phyloP scores from a whole-genome alignment of 2,329 filamentous ascomycete species.

The Pseudogymnoascus sp. region DNA sequence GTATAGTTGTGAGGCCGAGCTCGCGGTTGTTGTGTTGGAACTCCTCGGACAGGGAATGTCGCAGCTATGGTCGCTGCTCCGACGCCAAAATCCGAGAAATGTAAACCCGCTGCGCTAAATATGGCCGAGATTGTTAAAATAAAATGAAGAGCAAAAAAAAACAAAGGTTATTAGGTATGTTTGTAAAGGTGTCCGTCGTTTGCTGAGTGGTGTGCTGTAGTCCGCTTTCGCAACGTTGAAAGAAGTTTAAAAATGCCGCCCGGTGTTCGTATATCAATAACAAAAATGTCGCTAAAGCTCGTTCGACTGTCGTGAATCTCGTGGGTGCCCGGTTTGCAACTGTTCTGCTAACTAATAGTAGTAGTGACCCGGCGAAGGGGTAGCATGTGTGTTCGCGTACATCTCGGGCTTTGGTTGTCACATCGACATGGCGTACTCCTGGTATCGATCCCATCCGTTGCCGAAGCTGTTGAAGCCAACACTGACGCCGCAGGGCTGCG shows the following conservation, averaged over 20 bases:
- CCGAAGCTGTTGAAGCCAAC: constrained; percentile 70
- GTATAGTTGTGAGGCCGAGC: background rate
- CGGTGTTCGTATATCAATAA: background rate
- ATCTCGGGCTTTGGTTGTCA: constrained; percentile 53
- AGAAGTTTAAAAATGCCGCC: background rate
- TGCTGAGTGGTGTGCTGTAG: background rate
- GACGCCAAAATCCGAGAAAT: background rate
- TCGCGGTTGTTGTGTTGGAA: background rate
- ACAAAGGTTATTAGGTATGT: background rate
- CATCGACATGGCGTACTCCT: constrained; percentile 80
- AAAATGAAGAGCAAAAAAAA: background rate
- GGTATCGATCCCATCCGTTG: constrained; percentile 70
- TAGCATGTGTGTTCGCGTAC: constrained; percentile 35
- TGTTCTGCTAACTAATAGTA: constrained; percentile 12
- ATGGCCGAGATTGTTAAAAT: background rate
- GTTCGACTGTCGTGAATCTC: background rate
- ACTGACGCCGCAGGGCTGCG: constrained; percentile 73
- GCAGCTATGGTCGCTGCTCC: background rate
- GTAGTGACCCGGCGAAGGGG: constrained; percentile 39
- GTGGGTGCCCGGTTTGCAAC: background rate
- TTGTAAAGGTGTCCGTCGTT: background rate
- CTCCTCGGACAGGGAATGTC: background rate
- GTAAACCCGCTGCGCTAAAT: background rate
- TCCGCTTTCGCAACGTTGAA: background rate
- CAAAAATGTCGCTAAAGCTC: background rate